These are phyloP conservation scores for Phytophthora quininea DNA, from an alignment of 352 stramenopile species.

Conservation along the genomic window DNA sequence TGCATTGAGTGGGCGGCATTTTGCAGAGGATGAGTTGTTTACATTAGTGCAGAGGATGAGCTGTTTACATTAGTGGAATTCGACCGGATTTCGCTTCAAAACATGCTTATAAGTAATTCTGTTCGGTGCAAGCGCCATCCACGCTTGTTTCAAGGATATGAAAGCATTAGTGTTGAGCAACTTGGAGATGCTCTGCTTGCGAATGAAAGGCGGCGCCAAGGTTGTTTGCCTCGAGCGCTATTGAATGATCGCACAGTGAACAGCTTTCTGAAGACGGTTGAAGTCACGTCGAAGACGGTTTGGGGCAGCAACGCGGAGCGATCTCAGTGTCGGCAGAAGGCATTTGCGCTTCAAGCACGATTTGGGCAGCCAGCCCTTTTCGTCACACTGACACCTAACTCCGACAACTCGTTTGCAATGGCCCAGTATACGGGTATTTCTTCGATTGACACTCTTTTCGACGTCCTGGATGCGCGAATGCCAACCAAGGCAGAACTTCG, in stretches of 20 bases:
- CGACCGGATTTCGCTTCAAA: slow-evolving; percentile 10
- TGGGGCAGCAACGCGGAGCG: slow-evolving; percentile 12
- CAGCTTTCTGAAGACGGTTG: slow-evolving; percentile 9
- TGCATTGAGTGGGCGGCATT: slow-evolving; percentile 12
- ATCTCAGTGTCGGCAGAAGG: slow-evolving; percentile 2
- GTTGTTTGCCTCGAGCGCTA: not conserved
- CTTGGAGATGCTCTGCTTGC: slow-evolving; percentile 1
- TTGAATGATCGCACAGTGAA: not conserved
- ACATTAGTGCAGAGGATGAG: slow-evolving; percentile 15
- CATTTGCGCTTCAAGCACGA: slow-evolving; percentile 8
- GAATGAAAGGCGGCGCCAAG: slow-evolving; percentile 11
- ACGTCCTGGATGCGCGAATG: not conserved
- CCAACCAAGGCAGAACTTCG: slow-evolving; percentile 11
- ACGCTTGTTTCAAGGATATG: not conserved
- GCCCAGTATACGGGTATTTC: slow-evolving; percentile 11
- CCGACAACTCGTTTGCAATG: slow-evolving; percentile 5
- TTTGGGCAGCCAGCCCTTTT: slow-evolving; percentile 13
- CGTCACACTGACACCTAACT: slow-evolving; percentile 15
- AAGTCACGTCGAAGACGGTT: not conserved
- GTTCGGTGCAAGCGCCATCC: slow-evolving; percentile 9
- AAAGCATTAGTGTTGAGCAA: slow-evolving; percentile 1
- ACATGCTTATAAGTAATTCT: slow-evolving; percentile 11
- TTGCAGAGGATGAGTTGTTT: slow-evolving; percentile 24
- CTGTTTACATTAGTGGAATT: slow-evolving; percentile 19
- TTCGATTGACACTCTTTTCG: slow-evolving; percentile 7